Base-by-base conservation (phyloP, 495 filamentous ascomycete species). In the Penicillium canariense region DNA sequence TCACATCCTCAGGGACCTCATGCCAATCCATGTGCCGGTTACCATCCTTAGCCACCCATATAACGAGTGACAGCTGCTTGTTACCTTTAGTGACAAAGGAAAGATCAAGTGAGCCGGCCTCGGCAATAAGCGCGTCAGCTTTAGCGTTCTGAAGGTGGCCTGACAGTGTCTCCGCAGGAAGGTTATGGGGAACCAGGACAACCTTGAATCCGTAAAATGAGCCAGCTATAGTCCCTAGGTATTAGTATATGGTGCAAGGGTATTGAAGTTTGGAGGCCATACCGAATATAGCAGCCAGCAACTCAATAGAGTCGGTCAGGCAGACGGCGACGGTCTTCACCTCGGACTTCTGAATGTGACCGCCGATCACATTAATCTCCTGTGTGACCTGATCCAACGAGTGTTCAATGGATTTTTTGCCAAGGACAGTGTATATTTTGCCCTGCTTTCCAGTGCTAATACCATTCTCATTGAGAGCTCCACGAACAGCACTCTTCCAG, bases 21-120 rank as follows among this genome's bases (percentile, higher is more conserved):
- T 91, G 84, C 84, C 84, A 88, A 71, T 96, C 93, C 80, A 97
- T 89, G 65, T 99, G 94, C 56, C 84, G 82, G 72, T 88, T 97
- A 28, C 89, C 90, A 62, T 88, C 78, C 60, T 97, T 94, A 6
- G 94, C 95, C 3, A 97, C 92, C 90, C 91, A 97, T 52, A 97
- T 79, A 12, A 96, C 81, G 50, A 91, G 84, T 50, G 87, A 85
- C 8, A 97, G 75, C 43, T 82, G 79, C 10, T 82, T 74, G 65
- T 87, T 88, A 51, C 73, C 78, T 59, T 84, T 82, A 12, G 83
- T 78, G 15, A 95, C 79, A 27, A 82, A 71, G 50, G 89, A 83
- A 23, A 97, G 81, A 26, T 96, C 90, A 50, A 97, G 78, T 14
- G 89, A 83, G n/a, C 94, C 94, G 5, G 93, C 93, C 14, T 85